Percentiles rank a stretch among this genome's conserved stretches.
These are phyloP conservation scores for Dipteronia sinensis DNA, from an alignment of 345 rosid species.

Conservation along the genomic window DNA sequence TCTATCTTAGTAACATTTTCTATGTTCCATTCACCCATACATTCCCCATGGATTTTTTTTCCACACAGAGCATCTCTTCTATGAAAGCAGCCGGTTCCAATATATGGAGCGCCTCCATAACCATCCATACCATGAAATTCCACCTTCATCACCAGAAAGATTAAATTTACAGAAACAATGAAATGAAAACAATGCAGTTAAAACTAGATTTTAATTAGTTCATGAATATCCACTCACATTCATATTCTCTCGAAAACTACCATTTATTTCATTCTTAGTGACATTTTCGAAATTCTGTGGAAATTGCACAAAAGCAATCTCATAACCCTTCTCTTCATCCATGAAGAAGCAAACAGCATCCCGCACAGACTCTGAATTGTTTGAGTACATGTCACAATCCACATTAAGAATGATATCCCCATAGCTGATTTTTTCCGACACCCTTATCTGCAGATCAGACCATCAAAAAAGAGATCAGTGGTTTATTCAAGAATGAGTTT, in stretches of 20 bases:
- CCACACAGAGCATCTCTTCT: slow-evolving; percentile 39
- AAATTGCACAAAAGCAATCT: slow-evolving; percentile 42
- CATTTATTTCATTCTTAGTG: slow-evolving; percentile 33
- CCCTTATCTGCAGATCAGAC: slow-evolving; percentile 38
- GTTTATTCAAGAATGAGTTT: too few relatives aligned
- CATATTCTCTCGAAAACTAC: too few relatives aligned
- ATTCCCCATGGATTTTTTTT: slow-evolving; percentile 18
- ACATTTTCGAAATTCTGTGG: slow-evolving; percentile 39
- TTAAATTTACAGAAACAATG: too few relatives aligned
- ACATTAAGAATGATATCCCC: slow-evolving; percentile 39
- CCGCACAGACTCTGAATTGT: slow-evolving; percentile 36
- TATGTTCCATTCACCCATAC: not conserved
- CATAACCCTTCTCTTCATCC: slow-evolving; percentile 46
- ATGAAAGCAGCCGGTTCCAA: slow-evolving; percentile 46
- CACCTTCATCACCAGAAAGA: slow-evolving; percentile 21
- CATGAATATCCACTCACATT: too few relatives aligned
- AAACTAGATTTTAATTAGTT: too few relatives aligned
- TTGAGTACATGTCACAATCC: slow-evolving; percentile 61
- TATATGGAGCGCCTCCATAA: slow-evolving; percentile 27
- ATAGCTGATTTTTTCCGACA: slow-evolving; percentile 49
- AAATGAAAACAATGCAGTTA: not conserved
- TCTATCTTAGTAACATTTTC: not conserved
- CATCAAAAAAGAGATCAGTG: too few relatives aligned
- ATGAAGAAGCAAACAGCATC: slow-evolving; percentile 54
- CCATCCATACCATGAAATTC: slow-evolving; percentile 36